Conservation (phyloP, 495 filamentous ascomycete species). For the Trichoderma orchidacearum region DNA sequence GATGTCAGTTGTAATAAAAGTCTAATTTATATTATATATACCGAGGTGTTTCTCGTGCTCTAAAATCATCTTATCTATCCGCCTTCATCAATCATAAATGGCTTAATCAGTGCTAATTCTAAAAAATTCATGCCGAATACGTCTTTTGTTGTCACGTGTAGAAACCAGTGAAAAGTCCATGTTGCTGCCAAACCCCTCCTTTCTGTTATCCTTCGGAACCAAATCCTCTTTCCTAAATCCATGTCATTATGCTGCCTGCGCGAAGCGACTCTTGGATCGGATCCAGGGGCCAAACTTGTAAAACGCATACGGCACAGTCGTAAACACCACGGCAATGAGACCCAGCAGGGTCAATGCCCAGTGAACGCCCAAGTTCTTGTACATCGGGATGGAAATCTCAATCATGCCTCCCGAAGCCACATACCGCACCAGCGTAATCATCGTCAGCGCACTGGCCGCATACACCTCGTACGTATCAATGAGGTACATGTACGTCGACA, state of each 20-base stretch:
- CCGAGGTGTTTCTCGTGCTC: too few species aligned
- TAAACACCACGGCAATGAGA: conserved; percentile 7
- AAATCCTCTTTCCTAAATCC: too few species aligned
- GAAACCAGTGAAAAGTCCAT: too few species aligned
- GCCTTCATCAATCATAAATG: too few species aligned
- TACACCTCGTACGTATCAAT: conserved; percentile 39
- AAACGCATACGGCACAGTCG: not conserved
- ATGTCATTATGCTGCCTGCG: not conserved
- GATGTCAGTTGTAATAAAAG: too few species aligned
- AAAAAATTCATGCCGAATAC: too few species aligned
- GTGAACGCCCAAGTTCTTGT: conserved; percentile 18
- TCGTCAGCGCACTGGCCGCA: conserved; percentile 29
- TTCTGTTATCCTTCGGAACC: too few species aligned
- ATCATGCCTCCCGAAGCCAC: conserved; percentile 36
- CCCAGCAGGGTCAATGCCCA: conserved; percentile 22
- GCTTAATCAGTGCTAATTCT: too few species aligned
- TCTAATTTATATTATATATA: too few species aligned
- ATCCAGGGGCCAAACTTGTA: not conserved
- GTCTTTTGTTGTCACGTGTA: too few species aligned
- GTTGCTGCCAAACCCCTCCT: too few species aligned
- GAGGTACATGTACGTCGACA: conserved; percentile 40
- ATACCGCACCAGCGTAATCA: conserved; percentile 38
- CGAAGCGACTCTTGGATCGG: not conserved
- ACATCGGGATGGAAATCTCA: conserved; percentile 20
- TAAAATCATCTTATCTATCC: too few species aligned